phyloP scores from a whole-genome alignment of 176 grass and related monocot species.

The Oryza brachyantha region DNA sequence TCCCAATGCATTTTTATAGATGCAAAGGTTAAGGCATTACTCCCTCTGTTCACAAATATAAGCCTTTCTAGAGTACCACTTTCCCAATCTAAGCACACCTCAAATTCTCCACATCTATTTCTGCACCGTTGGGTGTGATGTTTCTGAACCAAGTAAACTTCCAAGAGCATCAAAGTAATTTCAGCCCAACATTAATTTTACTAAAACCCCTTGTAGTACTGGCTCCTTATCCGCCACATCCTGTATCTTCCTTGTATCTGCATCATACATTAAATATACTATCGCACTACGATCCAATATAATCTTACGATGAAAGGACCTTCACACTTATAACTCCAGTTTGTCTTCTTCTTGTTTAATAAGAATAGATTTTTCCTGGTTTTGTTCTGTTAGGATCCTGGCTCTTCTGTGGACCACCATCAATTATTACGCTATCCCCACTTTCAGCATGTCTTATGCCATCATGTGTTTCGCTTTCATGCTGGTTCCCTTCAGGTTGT shows the following conservation, averaged over 20 bases:
- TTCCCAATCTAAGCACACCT: no score
- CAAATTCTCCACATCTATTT: no score
- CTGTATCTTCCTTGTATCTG: not conserved
- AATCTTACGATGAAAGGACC: slow-evolving; percentile 83
- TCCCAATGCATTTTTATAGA: slow-evolving; percentile 94
- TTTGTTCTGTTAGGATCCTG: slow-evolving; percentile 61
- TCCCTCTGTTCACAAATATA: no score
- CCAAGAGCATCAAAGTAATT: no score
- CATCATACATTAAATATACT: slow-evolving; percentile 3
- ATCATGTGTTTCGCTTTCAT: slow-evolving; percentile 46
- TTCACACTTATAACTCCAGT: slow-evolving; percentile 88
- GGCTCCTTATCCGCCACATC: not conserved
- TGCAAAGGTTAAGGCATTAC: slow-evolving; percentile 38
- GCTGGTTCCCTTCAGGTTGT: slow-evolving; percentile 68
- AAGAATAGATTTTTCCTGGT: slow-evolving; percentile 82
- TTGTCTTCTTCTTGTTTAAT: slow-evolving; percentile 99
- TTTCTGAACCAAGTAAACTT: no score
- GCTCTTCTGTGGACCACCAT: slow-evolving; percentile 41
- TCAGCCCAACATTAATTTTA: no score
- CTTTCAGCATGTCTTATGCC: slow-evolving; percentile 52
- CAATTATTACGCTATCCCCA: slow-evolving; percentile 32
- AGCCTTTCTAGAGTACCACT: no score
- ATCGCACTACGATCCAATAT: not conserved
- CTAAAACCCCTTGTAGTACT: no score
- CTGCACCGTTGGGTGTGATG: no score